Conservation (phyloP, 768 basidiomycete species). For the Russula sp. region DNA sequence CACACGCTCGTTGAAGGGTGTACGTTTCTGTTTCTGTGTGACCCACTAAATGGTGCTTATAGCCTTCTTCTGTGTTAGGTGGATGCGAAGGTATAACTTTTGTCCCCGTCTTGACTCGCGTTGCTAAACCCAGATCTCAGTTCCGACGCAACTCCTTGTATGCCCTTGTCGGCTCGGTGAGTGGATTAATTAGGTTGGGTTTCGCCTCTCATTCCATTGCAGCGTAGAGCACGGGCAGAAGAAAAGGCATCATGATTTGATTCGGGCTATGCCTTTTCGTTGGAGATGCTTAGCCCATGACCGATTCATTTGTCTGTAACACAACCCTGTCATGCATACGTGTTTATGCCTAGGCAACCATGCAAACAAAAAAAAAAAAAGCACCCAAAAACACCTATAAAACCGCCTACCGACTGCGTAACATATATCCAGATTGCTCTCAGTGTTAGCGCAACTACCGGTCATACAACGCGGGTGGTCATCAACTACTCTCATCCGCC, state of each 20-base stretch:
- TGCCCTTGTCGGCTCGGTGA: conserved; percentile 69
- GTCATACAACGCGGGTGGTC: neutral
- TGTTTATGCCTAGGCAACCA: conserved; percentile 20
- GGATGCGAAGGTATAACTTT: conserved; percentile 59
- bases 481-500: neutral
- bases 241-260: conserved; percentile 43
- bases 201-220: conserved; percentile 12
- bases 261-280: neutral
- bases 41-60: conserved; percentile 30
- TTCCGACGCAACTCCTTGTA: conserved; percentile 79
- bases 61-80: conserved; percentile 42
- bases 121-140: conserved; percentile 35
- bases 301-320: conserved; percentile 13
- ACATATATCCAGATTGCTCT: neutral
- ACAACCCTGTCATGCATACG: conserved; percentile 18
- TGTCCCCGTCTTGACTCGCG: neutral
- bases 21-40: conserved; percentile 63
- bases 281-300: conserved; percentile 6
- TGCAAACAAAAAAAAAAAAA: conserved; percentile 27
- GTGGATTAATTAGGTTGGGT: conserved; percentile 27
- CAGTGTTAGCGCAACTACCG: neutral
- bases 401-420: neutral
- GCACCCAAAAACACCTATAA: conserved; percentile 24
- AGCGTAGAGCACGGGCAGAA: conserved; percentile 66
- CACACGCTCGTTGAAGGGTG: conserved; percentile 84